A percentile compares a stretch with the other conserved stretches of the same genome.
Conservation (phyloP, 495 filamentous ascomycete species). For the Chaetomium tenue region DNA sequence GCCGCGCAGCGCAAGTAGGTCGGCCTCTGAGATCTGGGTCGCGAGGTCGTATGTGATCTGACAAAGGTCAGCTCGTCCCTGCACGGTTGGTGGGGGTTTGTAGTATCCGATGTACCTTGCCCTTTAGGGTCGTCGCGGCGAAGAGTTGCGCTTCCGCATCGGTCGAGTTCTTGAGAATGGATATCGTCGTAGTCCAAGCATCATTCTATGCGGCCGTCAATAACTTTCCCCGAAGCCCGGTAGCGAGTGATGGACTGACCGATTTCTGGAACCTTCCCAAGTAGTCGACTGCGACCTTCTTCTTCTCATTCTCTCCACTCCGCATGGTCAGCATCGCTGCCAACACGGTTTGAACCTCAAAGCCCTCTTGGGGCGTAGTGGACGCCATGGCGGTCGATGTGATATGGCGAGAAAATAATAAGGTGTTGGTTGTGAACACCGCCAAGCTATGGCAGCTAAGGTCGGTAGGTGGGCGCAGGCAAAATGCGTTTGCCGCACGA, state of each 20-base stretch:
- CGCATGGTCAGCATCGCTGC: slow-evolving; percentile 88
- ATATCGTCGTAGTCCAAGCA: slow-evolving; percentile 85
- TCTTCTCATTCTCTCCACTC: slow-evolving; percentile 76
- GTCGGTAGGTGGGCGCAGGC: no score
- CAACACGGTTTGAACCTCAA: slow-evolving; percentile 70
- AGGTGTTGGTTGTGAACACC: not conserved
- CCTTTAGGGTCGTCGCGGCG: slow-evolving; percentile 93
- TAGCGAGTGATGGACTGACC: slow-evolving; percentile 52
- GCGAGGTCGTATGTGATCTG: slow-evolving; percentile 53
- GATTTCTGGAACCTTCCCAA: slow-evolving; percentile 98
- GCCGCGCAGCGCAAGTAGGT: slow-evolving; percentile 72
- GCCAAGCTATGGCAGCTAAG: not conserved
- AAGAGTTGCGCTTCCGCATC: slow-evolving; percentile 87
- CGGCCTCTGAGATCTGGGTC: slow-evolving; percentile 71
- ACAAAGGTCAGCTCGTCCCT: slow-evolving; percentile 27
- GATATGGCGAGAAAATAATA: not conserved
- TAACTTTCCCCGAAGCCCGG: not conserved
- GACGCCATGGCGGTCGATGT: slow-evolving; percentile 60
- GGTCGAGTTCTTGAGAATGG: slow-evolving; percentile 73
- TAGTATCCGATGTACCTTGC: slow-evolving; percentile 65
- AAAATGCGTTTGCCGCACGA: slow-evolving; percentile 4
- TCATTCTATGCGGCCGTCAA: slow-evolving; percentile 57
- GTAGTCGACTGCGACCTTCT: slow-evolving; percentile 84
- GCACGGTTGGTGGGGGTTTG: not conserved
- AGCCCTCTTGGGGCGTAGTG: slow-evolving; percentile 64